Conservation (phyloP, 768 basidiomycete genomes). For the Scleroderma citrinum region DNA sequence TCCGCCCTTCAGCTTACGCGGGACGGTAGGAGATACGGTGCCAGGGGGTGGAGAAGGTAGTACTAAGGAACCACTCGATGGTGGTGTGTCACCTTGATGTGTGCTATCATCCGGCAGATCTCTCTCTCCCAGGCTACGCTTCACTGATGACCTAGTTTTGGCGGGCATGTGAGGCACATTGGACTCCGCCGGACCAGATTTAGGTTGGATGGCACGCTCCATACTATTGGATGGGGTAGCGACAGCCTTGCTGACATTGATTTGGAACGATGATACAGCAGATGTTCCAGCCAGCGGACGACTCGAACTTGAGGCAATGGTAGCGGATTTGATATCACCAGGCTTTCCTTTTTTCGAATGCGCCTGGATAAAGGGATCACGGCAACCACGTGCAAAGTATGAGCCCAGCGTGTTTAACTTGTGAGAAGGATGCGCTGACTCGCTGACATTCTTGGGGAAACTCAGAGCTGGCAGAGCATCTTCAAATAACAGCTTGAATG, state of each 20-base stretch:
- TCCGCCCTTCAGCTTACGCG: constrained; percentile 38
- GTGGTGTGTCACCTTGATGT: background rate
- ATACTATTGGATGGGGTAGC: background rate
- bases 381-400: background rate
- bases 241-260: constrained; percentile 10
- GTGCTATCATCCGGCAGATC: constrained; percentile 13
- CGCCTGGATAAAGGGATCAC: constrained; percentile 1
- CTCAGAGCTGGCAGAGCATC: constrained; percentile 32
- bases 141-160: constrained; percentile 30
- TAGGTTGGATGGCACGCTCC: background rate
- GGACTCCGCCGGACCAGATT: background rate
- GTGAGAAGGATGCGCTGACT: background rate
- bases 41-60: constrained; percentile 67
- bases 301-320: background rate
- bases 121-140: constrained; percentile 37
- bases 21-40: constrained; percentile 21
- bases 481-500: constrained; percentile 66
- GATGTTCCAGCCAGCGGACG: constrained; percentile 3
- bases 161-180: background rate
- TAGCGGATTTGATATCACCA: constrained; percentile 3
- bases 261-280: constrained; percentile 3
- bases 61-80: constrained; percentile 35
- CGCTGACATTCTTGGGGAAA: constrained; percentile 12
- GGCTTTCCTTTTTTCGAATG: background rate
- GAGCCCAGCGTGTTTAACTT: constrained; percentile 1